Conservation (phyloP, 169 alveolate species). For the Theileria parva region DNA sequence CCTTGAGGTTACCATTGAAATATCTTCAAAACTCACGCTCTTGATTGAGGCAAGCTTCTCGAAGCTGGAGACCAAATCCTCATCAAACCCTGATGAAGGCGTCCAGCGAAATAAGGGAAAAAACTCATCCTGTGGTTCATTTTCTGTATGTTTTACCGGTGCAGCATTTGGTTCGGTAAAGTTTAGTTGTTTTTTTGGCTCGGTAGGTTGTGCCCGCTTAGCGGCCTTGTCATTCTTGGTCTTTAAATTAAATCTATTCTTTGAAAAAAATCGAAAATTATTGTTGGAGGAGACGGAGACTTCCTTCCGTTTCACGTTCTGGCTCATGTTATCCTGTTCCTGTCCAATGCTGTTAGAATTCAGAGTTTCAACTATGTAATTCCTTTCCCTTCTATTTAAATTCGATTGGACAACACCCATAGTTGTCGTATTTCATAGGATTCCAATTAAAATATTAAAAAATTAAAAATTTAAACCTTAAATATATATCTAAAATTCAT, state of each 20-base stretch:
- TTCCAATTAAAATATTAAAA: slow-evolving; percentile 8
- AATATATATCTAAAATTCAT: neutral
- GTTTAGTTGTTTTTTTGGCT: neutral
- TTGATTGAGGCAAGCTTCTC: slow-evolving; percentile 12
- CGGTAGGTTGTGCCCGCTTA: neutral
- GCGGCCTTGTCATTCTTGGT: neutral
- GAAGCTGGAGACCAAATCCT: slow-evolving; percentile 35
- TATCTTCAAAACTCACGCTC: slow-evolving; percentile 1
- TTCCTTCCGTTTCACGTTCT: neutral
- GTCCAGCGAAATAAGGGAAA: neutral
- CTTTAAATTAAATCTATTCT: neutral
- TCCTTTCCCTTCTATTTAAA: slow-evolving; percentile 1
- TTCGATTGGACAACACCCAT: slow-evolving; percentile 22
- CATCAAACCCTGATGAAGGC: slow-evolving; percentile 27
- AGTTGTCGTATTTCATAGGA: neutral
- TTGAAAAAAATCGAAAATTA: neutral
- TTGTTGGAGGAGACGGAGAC: neutral
- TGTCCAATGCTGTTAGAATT: neutral
- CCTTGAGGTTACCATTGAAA: neutral
- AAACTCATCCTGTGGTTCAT: neutral
- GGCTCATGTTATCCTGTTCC: neutral
- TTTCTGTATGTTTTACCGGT: neutral
- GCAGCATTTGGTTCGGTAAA: neutral
- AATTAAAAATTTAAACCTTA: neutral
- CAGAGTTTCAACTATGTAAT: neutral